Evolutionary conservation across 306 rosid genomes (phyloP), one percentile per base, ranked within the genome.

Genomic region (Quercus variabilis): DNA sequence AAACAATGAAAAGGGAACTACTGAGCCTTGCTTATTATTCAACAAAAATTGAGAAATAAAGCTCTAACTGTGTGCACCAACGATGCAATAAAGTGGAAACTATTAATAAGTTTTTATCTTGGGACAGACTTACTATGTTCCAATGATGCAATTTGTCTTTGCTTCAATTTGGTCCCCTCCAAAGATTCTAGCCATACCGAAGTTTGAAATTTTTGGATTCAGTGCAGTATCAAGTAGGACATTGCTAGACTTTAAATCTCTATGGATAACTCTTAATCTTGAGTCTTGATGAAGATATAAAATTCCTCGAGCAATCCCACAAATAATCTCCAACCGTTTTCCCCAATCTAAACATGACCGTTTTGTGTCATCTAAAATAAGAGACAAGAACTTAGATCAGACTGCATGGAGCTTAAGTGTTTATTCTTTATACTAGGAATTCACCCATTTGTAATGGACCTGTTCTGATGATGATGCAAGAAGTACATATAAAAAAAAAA

Each of bases 211-310:
- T 75, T 90, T 92, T 1, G 91, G 93, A 20, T 90, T 84, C 84
- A 90, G 43, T 69, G 46, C 46, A 41, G 75, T 69, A 43, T 90
- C 94, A 3, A 92, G 31, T 30, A 92, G 78, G 9, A 92, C 80
- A 78, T 92, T 90, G 72, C 91, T 87, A 0, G 86, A 87, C 73
- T 92, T 92, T 19, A 92, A 20, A 52, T 92, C 91, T 85, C 89
- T 81, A 52, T 86, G 88, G 38, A 88, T 86, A 63, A 90, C 85
- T 76, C 85, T 79, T 60, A 92, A 56, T 67, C 92, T 82, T 2
- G 89, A 92, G 80, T 89, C 94, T 17, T 83, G 91, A 73, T 90
- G 91, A 85, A 92, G 88, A 25, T 90, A 89, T 25, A 92, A 85
- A 25, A 92, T 59, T 28, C 92, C 92, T 82, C 87, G 78, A 74